Evolutionary conservation across 345 rosid species (phyloP), one percentile per base, ranked within the genome.

Genomic region (Erucastrum elatum): DNA sequence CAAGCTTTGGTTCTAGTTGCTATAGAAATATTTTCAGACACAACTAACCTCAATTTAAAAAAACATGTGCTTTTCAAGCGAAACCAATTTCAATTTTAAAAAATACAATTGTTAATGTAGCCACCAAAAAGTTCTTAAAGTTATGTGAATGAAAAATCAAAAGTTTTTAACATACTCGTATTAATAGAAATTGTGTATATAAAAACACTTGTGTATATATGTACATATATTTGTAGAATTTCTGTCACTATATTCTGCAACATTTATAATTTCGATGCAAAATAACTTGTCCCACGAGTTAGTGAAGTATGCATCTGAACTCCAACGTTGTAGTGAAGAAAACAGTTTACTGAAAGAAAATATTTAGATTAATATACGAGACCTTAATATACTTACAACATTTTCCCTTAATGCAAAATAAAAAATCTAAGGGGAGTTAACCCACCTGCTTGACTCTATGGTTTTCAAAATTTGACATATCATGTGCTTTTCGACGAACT

Each of bases 401-500:
- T 63, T 15, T 64, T 63, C 15, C 2, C 35, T 29, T 6, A 66
- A n/a, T 67, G 44, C 44, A 58, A 25, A 56, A 15, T 67, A 37
- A 9, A 75, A 64, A 64, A 37, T 55, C 67, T 29, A 44, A 25
- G 49, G 74, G 69, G 69, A 73, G 75, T 68, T 74, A 74, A 69
- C 70, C 78, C 78, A 79, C 82, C 71, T 68, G 26, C 65, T 68
- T 68, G 75, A 79, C 78, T 79, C 61, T 58, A 9, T 49, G 70
- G 70, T 51, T 60, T 68, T 74, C 59, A 4, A 49, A 68, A 4
- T 61, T 67, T 68, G 78, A 63, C 44, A 35, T 17, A 37, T 27
- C 8, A 4, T 73, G 67, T 79, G 26, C 58, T 51, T 73, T 56
- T 35, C 15, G 55, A 53, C 29, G 49, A 51, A 27, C 46, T 60